Base-by-base conservation (phyloP, 768 basidiomycete species). In the Pleurotus djamor region DNA sequence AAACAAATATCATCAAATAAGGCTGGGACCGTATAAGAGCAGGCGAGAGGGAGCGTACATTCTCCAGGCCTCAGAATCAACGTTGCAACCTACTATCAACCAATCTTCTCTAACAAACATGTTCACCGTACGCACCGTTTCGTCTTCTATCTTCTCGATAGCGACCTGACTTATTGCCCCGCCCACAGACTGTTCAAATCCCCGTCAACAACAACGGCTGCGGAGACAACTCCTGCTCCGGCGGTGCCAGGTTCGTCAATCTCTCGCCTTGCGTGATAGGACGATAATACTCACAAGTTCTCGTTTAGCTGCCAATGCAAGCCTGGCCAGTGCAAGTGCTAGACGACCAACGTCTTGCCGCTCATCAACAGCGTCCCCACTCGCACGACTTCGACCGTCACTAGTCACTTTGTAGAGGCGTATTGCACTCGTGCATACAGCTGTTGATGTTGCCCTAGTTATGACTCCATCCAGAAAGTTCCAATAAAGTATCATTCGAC, bases 311-410 rank as follows among this genome's bases (percentile, higher is more conserved):
- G 86, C 77, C 59, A 61, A 34, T 88, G 87, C 82, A 79, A 82
- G 73, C 68, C 83, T 54, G 82, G 79, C 55, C 79, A 82, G 60
- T 87, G 86, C 86, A 87, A 86, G 73, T 89, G 84, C 78, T 85
- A 71, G 81, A 63, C 55, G 63, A 60, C 3, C 54, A 2, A 6
- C 38, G 38, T 14, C 7, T 41, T 14, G 38, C 38, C 38, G 38
- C 38, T 14, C 38, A 14, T 41, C 38, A 41, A 41, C 38, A n/a
- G n/a, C n/a, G n/a, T n/a, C n/a, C n/a, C n/a, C n/a, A n/a, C n/a
- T n/a, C n/a, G n/a, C n/a, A n/a, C n/a, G n/a, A n/a, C n/a, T n/a
- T n/a, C n/a, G n/a, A n/a, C n/a, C n/a, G n/a, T n/a, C n/a, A n/a
- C n/a, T n/a, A n/a, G n/a, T n/a, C n/a, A n/a, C n/a, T n/a, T n/a